Evolutionary conservation across 2,329 filamentous ascomycete species (phyloP).

Genomic region (Claviceps arundinis): DNA sequence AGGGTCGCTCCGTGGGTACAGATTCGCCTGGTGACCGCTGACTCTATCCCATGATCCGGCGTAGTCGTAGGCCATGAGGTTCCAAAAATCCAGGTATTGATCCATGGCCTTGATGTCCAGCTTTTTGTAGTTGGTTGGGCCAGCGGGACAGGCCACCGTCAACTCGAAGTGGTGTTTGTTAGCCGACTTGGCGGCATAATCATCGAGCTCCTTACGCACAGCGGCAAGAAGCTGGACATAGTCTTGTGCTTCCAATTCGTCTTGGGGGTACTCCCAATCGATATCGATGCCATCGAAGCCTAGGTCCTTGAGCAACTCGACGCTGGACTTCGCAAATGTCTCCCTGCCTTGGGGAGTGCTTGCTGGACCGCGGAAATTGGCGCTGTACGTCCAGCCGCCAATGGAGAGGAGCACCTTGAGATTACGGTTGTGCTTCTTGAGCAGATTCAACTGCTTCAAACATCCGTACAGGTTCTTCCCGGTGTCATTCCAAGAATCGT

Average conservation of each 20-base stretch:
- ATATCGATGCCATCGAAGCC: conserved; percentile 64
- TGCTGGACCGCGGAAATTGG: conserved; percentile 66
- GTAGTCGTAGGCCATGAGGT: conserved; percentile 81
- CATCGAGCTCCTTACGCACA: conserved; percentile 44
- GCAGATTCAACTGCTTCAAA: conserved; percentile 74
- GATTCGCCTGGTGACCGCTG: conserved; percentile 70
- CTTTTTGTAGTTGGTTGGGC: conserved; percentile 47
- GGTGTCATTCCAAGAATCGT: conserved; percentile 55
- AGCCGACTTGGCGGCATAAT: conserved; percentile 33
- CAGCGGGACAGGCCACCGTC: conserved; percentile 51
- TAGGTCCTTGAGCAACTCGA: conserved; percentile 63
- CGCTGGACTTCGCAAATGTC: conserved; percentile 59
- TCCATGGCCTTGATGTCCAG: conserved; percentile 54
- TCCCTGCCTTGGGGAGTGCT: conserved; percentile 56
- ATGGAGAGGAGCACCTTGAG: conserved; percentile 78
- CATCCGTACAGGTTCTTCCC: conserved; percentile 81
- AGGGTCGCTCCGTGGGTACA: conserved; percentile 47
- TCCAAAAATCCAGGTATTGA: conserved; percentile 57
- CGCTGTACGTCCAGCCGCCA: conserved; percentile 84
- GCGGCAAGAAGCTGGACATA: conserved; percentile 46
- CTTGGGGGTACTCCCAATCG: conserved; percentile 55
- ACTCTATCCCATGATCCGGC: conserved; percentile 65
- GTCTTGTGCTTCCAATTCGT: conserved; percentile 38
- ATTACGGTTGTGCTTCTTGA: conserved; percentile 69
- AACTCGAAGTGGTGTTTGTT: conserved; percentile 44